Evolutionary conservation across 257 asterid genomes (phyloP).

Genomic region (Solanum bukasovii): DNA sequence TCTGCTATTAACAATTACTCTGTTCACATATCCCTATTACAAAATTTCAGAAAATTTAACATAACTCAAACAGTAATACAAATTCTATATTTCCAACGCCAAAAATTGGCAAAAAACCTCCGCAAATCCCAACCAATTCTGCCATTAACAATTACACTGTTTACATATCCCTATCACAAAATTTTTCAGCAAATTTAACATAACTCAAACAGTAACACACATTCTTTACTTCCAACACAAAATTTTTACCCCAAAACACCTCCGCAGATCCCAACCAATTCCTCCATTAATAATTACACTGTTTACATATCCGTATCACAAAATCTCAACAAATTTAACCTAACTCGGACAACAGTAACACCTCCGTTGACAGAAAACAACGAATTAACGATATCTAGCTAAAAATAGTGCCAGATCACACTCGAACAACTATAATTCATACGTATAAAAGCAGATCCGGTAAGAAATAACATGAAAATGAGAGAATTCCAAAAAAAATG

Average conservation of each 20-base stretch:
- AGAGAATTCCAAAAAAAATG: neutral
- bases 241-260: neutral
- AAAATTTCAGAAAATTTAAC: neutral
- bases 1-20: neutral
- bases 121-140: neutral
- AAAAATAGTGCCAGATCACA: neutral
- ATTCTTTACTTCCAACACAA: neutral
- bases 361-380: neutral
- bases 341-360: neutral
- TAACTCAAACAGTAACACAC: neutral
- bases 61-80: neutral
- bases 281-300: neutral
- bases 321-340: neutral
- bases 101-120: neutral
- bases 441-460: neutral
- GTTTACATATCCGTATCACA: neutral
- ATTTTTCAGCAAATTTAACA: neutral
- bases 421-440: neutral
- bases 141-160: neutral
- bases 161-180: neutral
- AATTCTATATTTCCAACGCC: neutral
- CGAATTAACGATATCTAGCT: neutral
- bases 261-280: neutral
- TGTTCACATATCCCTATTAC: neutral
- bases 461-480: conserved; percentile 11